phyloP scores from a whole-genome alignment of 1,284 basidiomycete genomes.

The Ceratobasidium sp. region DNA sequence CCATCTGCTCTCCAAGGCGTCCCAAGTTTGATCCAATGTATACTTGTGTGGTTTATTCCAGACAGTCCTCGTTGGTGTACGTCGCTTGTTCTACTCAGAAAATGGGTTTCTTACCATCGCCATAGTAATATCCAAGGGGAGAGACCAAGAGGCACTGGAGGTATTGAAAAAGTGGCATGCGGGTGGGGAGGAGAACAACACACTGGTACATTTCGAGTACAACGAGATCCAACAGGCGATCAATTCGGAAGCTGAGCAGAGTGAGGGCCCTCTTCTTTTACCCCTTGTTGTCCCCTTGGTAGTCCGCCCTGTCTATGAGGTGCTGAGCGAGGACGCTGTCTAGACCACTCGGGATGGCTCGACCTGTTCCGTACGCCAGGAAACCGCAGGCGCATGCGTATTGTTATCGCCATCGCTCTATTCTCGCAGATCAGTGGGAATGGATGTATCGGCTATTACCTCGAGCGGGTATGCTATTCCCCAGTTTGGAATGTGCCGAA shows the following conservation, averaged over 20 bases:
- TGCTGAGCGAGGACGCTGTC: not conserved
- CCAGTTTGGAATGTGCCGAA: not conserved
- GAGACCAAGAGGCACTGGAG: slow-evolving; percentile 48
- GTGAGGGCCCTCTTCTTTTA: not conserved
- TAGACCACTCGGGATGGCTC: slow-evolving; percentile 48
- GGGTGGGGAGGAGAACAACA: slow-evolving; percentile 54
- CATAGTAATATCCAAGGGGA: slow-evolving; percentile 52
- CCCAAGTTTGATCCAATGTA: slow-evolving; percentile 55
- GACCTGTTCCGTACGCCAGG: slow-evolving; percentile 55
- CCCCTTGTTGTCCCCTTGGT: not conserved
- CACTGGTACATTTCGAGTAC: slow-evolving; percentile 58
- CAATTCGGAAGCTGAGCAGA: slow-evolving; percentile 54
- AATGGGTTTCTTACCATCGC: slow-evolving; percentile 65
- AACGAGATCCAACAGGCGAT: slow-evolving; percentile 59
- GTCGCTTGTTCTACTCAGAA: slow-evolving; percentile 59
- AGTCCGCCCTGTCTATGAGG: too few relatives aligned
- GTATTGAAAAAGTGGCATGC: slow-evolving; percentile 50
- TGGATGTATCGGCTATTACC: slow-evolving; percentile 67
- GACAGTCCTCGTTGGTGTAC: slow-evolving; percentile 63
- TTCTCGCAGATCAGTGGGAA: slow-evolving; percentile 54
- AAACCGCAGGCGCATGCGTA: slow-evolving; percentile 55
- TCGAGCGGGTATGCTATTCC: slow-evolving; percentile 51
- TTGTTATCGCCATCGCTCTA: slow-evolving; percentile 63
- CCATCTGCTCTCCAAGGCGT: slow-evolving; percentile 57
- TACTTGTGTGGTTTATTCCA: slow-evolving; percentile 55